Percentiles rank a stretch among this genome's conserved stretches.
phyloP scores from a whole-genome alignment of 495 filamentous ascomycete species.

The Letharia columbiana region DNA sequence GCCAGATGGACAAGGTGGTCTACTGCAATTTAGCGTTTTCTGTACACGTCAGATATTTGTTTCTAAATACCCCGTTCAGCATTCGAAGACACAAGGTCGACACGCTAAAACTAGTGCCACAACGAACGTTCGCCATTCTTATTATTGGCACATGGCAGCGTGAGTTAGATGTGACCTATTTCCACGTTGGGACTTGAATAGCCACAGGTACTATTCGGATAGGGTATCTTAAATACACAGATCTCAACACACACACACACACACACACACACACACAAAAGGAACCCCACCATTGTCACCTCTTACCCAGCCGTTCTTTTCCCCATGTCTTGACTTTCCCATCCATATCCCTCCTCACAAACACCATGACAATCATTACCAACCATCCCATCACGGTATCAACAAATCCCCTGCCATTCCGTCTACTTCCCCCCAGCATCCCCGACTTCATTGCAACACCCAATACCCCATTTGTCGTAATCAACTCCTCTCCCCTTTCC shows the following conservation, averaged over 20 bases:
- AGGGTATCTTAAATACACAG: slow-evolving; percentile 1
- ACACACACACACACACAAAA: neutral
- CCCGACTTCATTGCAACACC: slow-evolving; percentile 29
- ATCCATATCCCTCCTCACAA: slow-evolving; percentile 27
- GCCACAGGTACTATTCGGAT: neutral
- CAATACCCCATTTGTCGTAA: slow-evolving; percentile 61
- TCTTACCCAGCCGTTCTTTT: slow-evolving; percentile 11
- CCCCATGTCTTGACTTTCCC: slow-evolving; percentile 25
- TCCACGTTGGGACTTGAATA: neutral
- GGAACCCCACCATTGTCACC: neutral
- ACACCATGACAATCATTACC: slow-evolving; percentile 19
- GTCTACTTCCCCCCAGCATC: slow-evolving; percentile 20
- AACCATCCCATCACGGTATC: slow-evolving; percentile 25
- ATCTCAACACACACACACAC: neutral
- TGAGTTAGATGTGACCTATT: neutral
- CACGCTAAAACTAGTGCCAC: neutral
- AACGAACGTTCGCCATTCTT: neutral
- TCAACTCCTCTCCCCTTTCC: slow-evolving; percentile 70
- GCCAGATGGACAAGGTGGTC: neutral
- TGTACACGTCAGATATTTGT: neutral
- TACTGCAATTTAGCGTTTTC: neutral
- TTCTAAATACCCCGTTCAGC: neutral
- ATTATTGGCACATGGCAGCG: neutral
- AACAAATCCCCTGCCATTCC: slow-evolving; percentile 23
- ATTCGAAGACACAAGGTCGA: neutral